phyloP scores from a whole-genome alignment of 2,329 filamentous ascomycete genomes.

The Davidsoniella virescens region DNA sequence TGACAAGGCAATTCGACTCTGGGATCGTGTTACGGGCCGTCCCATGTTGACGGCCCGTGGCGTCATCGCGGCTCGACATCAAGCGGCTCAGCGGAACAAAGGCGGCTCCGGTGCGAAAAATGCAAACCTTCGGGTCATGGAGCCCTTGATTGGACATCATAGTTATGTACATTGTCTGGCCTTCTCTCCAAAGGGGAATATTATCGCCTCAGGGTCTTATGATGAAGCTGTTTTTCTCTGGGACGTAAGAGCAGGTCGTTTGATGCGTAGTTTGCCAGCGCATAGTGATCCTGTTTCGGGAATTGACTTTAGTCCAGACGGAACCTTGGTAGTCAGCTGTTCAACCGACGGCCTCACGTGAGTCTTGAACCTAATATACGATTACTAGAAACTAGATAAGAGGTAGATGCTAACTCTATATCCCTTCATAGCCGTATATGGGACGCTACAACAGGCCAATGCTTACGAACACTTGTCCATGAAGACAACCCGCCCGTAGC shows the following conservation, averaged over 20 bases:
- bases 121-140: constrained; percentile 22
- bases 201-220: constrained; percentile 86
- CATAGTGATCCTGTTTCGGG: constrained; percentile 90
- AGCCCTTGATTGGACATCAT: constrained; percentile 67
- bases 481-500: constrained; percentile 47
- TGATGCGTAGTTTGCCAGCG: constrained; percentile 83
- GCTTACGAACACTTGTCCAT: constrained; percentile 83
- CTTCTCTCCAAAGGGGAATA: constrained; percentile 96
- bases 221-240: constrained; percentile 95
- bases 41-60: constrained; percentile 32
- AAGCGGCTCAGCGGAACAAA: constrained; percentile 17
- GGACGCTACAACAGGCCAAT: constrained; percentile 92
- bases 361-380: constrained; percentile 19
- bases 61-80: constrained; percentile 14
- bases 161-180: constrained; percentile 91
- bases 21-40: constrained; percentile 55
- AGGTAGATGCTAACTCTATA: constrained; percentile 2
- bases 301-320: constrained; percentile 84
- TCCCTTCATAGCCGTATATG: constrained; percentile 52
- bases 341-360: constrained; percentile 79
- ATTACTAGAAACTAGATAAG: background rate
- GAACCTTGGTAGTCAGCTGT: constrained; percentile 81
- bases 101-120: constrained; percentile 14
- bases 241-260: constrained; percentile 75
- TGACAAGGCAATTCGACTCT: constrained; percentile 88